Conservation (phyloP, 1,284 basidiomycete species). For the Cystobasidium sp. region DNA sequence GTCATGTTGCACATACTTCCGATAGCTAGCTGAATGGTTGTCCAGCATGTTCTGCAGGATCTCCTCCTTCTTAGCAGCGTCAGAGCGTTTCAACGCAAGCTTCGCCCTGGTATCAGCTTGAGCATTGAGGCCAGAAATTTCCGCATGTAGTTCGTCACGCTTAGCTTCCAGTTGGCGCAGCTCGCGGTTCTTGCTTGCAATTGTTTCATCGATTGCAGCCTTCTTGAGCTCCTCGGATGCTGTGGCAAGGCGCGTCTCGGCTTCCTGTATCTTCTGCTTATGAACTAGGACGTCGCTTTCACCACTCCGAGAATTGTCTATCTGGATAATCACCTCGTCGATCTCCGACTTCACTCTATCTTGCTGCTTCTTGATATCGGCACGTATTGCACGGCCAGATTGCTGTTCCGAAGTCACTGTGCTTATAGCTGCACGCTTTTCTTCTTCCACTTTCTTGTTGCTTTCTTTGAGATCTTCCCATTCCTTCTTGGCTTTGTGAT, state of each 20-base stretch:
- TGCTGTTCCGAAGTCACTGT: constrained; percentile 66
- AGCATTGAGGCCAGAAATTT: constrained; percentile 73
- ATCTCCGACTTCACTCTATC: constrained; percentile 44
- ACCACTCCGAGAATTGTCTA: constrained; percentile 58
- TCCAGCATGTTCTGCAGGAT: constrained; percentile 70
- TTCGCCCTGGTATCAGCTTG: constrained; percentile 84
- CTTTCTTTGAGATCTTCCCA: constrained; percentile 48
- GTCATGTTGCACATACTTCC: constrained; percentile 31
- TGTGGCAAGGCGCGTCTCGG: constrained; percentile 66
- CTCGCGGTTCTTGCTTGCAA: constrained; percentile 67
- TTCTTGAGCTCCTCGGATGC: constrained; percentile 66
- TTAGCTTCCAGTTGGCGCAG: constrained; percentile 69
- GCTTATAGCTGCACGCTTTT: constrained; percentile 64
- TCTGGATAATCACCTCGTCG: constrained; percentile 57
- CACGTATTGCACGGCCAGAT: constrained; percentile 14
- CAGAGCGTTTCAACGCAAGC: constrained; percentile 73
- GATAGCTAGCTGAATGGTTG: constrained; percentile 19
- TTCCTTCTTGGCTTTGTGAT: constrained; percentile 38
- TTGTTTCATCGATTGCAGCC: constrained; percentile 70
- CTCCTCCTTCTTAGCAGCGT: constrained; percentile 67
- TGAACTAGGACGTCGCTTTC: constrained; percentile 64
- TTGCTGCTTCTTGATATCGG: constrained; percentile 42
- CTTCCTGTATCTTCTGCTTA: constrained; percentile 58
- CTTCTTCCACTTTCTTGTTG: constrained; percentile 58
- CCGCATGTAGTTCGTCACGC: constrained; percentile 72